These are phyloP conservation scores for Ophiostoma himal-ulmi DNA, from an alignment of 2,329 filamentous ascomycete genomes.

Conservation along the genomic window DNA sequence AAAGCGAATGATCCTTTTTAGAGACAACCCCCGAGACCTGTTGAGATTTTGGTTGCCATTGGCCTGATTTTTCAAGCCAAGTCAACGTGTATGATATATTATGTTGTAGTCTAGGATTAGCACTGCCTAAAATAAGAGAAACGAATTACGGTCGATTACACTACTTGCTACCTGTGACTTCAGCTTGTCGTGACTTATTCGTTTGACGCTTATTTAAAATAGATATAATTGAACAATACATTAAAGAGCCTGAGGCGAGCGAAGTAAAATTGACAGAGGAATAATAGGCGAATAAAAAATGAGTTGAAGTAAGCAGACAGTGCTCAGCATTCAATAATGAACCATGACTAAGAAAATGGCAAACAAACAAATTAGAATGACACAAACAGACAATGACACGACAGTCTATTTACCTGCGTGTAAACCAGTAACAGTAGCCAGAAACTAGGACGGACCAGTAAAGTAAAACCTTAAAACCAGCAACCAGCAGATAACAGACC, in stretches of 20 bases:
- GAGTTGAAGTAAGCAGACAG: neutral
- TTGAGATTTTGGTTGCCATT: neutral
- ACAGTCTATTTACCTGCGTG: neutral
- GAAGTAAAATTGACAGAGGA: neutral
- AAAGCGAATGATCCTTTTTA: neutral
- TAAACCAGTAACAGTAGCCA: neutral
- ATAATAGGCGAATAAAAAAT: neutral
- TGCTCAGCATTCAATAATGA: neutral
- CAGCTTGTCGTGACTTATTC: neutral
- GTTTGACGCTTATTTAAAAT: neutral
- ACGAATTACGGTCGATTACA: constrained; percentile 17
- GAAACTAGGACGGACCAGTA: neutral
- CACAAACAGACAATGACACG: neutral
- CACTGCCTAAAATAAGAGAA: constrained; percentile 16
- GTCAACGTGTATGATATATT: constrained; percentile 12
- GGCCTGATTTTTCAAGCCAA: neutral
- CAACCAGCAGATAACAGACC: neutral
- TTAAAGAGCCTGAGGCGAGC: neutral
- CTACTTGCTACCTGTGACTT: neutral
- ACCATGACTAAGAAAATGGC: too few species aligned
- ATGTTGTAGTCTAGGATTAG: constrained; percentile 17
- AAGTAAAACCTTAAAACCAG: neutral
- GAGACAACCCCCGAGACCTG: neutral
- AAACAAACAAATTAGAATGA: neutral
- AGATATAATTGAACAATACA: neutral